A percentile compares a stretch with the other conserved stretches of the same genome.
Conservation (phyloP, 176 grass and related monocot species). For the Phragmites australis region DNA sequence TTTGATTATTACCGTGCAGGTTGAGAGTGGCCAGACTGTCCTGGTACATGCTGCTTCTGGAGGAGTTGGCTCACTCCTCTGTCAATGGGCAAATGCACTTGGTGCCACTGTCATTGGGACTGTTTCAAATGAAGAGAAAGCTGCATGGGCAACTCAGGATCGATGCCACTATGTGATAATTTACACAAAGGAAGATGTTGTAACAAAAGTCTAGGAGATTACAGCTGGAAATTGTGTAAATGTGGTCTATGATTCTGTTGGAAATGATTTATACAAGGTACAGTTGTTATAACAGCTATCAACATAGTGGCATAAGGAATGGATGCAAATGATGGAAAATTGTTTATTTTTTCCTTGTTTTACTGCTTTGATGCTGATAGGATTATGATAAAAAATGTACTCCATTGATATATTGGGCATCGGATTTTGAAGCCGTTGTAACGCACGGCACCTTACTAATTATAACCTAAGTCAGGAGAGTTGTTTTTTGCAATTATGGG, state of each 20-base stretch:
- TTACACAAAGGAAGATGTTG: slow-evolving; percentile 80
- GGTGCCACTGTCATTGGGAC: slow-evolving; percentile 92
- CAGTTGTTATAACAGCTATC: background rate
- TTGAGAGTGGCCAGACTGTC: slow-evolving; percentile 64
- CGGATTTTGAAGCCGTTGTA: too few relatives aligned
- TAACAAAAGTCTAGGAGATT: slow-evolving; percentile 73
- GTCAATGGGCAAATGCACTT: too few relatives aligned
- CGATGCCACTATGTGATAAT: slow-evolving; percentile 79
- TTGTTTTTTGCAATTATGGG: background rate
- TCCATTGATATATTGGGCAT: too few relatives aligned
- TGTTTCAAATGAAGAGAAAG: slow-evolving; percentile 91
- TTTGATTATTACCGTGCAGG: slow-evolving; percentile 45
- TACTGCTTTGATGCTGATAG: too few relatives aligned
- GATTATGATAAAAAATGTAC: too few relatives aligned
- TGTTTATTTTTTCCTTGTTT: too few relatives aligned
- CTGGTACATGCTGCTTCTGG: slow-evolving; percentile 87
- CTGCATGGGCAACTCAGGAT: slow-evolving; percentile 65
- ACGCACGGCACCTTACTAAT: too few relatives aligned
- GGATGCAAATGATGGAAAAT: too few relatives aligned
- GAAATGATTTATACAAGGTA: slow-evolving; percentile 92
- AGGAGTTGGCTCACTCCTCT: too few relatives aligned
- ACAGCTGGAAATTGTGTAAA: slow-evolving; percentile 76
- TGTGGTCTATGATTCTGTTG: slow-evolving; percentile 91
- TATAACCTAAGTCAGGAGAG: too few relatives aligned
- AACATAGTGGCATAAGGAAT: too few relatives aligned